Evolutionary conservation across 805 yeast genomes (phyloP).

Genomic region (Nematodospora valgi): DNA sequence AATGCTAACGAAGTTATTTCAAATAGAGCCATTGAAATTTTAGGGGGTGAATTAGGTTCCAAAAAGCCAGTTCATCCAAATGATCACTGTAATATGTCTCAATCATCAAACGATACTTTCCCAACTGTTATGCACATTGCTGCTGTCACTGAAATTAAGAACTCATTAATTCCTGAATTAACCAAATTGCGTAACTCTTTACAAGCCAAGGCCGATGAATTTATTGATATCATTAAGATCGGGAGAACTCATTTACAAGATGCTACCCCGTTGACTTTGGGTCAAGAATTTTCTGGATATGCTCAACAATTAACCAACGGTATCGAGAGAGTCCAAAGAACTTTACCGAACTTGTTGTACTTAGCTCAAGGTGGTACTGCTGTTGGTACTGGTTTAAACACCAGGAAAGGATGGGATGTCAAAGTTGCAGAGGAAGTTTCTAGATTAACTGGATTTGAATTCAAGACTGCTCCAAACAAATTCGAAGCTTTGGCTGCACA

Average conservation of each 20-base stretch:
- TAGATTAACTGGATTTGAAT: conserved; percentile 81
- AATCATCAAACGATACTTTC: conserved; percentile 98
- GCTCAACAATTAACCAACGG: conserved; percentile 92
- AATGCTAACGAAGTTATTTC: conserved; percentile 98
- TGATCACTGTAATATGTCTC: conserved; percentile 98
- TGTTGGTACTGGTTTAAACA: conserved; percentile 97
- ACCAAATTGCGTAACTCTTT: conserved; percentile 75
- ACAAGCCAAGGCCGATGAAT: conserved; percentile 75
- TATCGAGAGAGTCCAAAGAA: conserved; percentile 75
- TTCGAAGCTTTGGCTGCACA: conserved; percentile 99
- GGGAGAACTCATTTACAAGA: conserved; percentile 99
- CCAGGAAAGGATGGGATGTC: conserved; percentile 83
- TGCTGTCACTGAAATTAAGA: conserved; percentile 84
- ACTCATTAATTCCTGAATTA: conserved; percentile 77
- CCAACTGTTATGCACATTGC: conserved; percentile 99
- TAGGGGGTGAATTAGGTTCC: conserved; percentile 90
- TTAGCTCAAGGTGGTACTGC: conserved; percentile 99
- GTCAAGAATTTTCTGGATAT: conserved; percentile 97
- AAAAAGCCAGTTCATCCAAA: conserved; percentile 96
- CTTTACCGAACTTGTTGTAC: conserved; percentile 70
- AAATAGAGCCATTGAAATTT: conserved; percentile 93
- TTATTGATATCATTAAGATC: conserved; percentile 86
- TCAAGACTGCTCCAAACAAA: conserved; percentile 96
- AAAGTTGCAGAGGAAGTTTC: conserved; percentile 85
- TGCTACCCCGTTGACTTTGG: conserved; percentile 96